phyloP scores from a whole-genome alignment of 116 monocot genomes.

The Papilionanthe hybrid region DNA sequence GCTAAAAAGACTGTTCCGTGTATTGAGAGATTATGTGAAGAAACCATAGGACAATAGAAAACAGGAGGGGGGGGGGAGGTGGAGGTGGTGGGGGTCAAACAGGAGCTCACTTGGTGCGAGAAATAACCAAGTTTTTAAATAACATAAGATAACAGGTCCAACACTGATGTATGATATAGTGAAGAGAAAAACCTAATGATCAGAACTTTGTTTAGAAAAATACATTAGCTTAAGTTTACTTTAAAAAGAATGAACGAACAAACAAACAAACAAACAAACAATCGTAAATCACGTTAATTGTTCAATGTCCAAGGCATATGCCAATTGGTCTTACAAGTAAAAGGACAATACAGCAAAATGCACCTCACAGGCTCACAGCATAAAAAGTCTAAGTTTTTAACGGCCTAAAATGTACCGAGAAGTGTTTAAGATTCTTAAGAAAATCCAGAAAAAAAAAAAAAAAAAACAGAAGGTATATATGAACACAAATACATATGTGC shows the following conservation, averaged over 20 bases:
- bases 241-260: not conserved
- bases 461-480: not conserved
- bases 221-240: not conserved
- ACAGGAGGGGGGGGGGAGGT: not conserved
- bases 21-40: not conserved
- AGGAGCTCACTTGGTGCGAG: not conserved
- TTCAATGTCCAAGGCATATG: not conserved
- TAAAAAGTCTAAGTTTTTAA: not conserved
- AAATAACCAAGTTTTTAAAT: not conserved
- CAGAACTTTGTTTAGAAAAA: not conserved
- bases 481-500: not conserved
- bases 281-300: not conserved
- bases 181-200: not conserved
- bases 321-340: not conserved
- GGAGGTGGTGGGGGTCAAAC: too few species aligned
- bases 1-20: not conserved
- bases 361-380: not conserved
- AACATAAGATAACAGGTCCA: not conserved
- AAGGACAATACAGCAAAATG: not conserved
- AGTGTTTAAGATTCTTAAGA: not conserved
- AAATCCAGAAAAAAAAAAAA: constrained; percentile 1
- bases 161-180: not conserved
- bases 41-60: not conserved
- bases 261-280: not conserved
- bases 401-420: not conserved